Conservation (phyloP, 345 rosid species). For the Eucalyptus shirleyi region DNA sequence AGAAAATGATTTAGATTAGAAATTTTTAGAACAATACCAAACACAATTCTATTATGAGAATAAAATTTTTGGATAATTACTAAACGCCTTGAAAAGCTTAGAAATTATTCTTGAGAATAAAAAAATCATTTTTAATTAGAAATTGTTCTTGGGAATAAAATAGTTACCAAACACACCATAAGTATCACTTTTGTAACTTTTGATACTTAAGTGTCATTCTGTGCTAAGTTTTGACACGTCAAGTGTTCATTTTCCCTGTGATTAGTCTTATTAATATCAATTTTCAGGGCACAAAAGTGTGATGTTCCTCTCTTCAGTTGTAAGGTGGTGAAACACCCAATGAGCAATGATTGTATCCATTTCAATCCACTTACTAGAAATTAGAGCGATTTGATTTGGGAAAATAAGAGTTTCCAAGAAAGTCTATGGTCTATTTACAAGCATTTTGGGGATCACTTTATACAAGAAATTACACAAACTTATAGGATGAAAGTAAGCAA, state of each 20-base stretch:
- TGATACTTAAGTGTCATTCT: rapidly evolving
- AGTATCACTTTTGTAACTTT: too few relatives aligned
- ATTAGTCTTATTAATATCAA: not conserved
- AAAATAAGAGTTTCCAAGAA: not conserved
- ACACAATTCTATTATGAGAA: rapidly evolving
- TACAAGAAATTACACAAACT: not conserved
- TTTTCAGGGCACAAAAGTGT: not conserved
- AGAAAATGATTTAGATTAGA: too few relatives aligned
- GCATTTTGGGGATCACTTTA: not conserved
- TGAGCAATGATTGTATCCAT: not conserved
- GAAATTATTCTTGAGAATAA: rapidly evolving
- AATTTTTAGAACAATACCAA: rapidly evolving
- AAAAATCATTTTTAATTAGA: too few relatives aligned
- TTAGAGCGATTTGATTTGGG: not conserved
- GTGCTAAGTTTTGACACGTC: too few relatives aligned
- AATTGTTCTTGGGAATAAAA: rapidly evolving
- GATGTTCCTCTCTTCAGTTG: too few relatives aligned
- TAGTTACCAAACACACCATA: rapidly evolving
- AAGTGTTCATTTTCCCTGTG: rapidly evolving
- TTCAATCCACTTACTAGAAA: not conserved
- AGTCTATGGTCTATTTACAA: not conserved
- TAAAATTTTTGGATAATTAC: rapidly evolving
- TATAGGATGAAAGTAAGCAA: not conserved
- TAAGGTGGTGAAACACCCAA: too few relatives aligned
- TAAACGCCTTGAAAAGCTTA: rapidly evolving